Percentiles rank a stretch among this genome's conserved stretches.
phyloP scores from a whole-genome alignment of 495 filamentous ascomycete species.

The Neurospora hispaniola region DNA sequence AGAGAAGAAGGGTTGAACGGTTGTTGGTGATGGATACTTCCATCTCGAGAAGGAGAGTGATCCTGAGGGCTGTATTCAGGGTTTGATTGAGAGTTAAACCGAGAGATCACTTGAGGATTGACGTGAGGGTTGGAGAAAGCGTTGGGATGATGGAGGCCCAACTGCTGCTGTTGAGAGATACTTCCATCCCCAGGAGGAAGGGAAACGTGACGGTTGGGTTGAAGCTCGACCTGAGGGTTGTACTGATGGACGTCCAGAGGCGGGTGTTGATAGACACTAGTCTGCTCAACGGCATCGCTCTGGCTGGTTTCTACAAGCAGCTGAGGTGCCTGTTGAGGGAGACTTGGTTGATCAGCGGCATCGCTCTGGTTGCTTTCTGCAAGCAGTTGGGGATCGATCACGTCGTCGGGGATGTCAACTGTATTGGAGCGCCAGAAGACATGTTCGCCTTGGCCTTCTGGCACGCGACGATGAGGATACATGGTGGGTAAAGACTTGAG shows the following conservation, averaged over 20 bases:
- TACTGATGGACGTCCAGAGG: neutral
- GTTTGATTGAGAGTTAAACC: neutral
- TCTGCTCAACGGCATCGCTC: neutral
- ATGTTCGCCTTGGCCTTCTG: neutral
- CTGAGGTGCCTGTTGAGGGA: neutral
- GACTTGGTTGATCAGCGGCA: neutral
- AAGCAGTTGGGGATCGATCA: neutral
- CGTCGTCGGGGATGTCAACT: neutral
- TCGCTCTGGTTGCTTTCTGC: neutral
- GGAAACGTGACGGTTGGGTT: neutral
- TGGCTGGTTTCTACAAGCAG: neutral
- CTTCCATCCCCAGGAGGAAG: neutral
- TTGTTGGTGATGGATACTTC: neutral
- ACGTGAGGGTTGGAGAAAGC: neutral
- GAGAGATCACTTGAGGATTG: neutral
- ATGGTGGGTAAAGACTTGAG: neutral
- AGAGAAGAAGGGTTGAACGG: neutral
- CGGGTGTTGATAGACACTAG: neutral
- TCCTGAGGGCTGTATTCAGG: neutral
- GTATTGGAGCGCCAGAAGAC: neutral
- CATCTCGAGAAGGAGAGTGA: neutral
- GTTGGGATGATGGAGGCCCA: neutral
- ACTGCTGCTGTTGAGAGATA: neutral
- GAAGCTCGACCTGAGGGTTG: neutral
- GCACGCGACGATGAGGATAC: neutral